A percentile compares a stretch with the other conserved stretches of the same genome.
phyloP scores from a whole-genome alignment of 352 stramenopile species.

The Phytophthora foliorum region DNA sequence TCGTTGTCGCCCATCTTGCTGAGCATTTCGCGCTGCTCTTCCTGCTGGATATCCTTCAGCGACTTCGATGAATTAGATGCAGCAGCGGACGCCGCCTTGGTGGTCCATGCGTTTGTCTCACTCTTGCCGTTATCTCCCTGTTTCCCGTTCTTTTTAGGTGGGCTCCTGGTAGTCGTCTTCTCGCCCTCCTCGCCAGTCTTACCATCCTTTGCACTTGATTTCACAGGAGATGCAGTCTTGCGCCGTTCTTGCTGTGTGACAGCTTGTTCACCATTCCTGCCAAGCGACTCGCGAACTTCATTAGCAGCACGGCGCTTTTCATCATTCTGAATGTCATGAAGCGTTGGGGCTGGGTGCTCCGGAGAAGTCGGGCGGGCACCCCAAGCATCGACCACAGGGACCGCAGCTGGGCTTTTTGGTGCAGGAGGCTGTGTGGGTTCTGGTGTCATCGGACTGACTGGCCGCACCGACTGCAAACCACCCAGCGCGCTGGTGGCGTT shows the following conservation, averaged over 20 bases:
- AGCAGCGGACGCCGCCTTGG: constrained; percentile 19
- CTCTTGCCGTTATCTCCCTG: constrained; percentile 32
- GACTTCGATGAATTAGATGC: constrained; percentile 45
- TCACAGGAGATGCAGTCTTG: constrained; percentile 24
- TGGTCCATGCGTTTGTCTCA: constrained; percentile 54
- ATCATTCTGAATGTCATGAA: constrained; percentile 57
- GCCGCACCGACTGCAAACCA: constrained; percentile 12
- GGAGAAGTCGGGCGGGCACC: constrained; percentile 33
- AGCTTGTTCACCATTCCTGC: constrained; percentile 8
- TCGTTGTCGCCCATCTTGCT: constrained; percentile 56
- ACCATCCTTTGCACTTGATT: constrained; percentile 23
- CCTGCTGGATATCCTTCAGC: constrained; percentile 86
- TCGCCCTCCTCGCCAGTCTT: constrained; percentile 23
- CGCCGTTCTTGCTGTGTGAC: constrained; percentile 11
- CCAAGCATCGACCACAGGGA: constrained; percentile 42
- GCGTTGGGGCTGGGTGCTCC: constrained; percentile 31
- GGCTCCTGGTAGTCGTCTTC: constrained; percentile 34
- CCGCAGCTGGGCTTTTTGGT: constrained; percentile 22
- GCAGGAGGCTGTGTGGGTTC: constrained; percentile 22
- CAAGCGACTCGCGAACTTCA: constrained; percentile 11
- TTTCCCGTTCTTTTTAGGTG: constrained; percentile 44
- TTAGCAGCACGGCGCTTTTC: constrained; percentile 49
- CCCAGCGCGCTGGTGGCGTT: constrained; percentile 9
- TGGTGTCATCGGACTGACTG: constrained; percentile 21
- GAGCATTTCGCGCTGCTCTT: constrained; percentile 79